Evolutionary conservation across 148 eudicot species (phyloP), one percentile per base, ranked within the genome.

Genomic region (Camellia sinensis): DNA sequence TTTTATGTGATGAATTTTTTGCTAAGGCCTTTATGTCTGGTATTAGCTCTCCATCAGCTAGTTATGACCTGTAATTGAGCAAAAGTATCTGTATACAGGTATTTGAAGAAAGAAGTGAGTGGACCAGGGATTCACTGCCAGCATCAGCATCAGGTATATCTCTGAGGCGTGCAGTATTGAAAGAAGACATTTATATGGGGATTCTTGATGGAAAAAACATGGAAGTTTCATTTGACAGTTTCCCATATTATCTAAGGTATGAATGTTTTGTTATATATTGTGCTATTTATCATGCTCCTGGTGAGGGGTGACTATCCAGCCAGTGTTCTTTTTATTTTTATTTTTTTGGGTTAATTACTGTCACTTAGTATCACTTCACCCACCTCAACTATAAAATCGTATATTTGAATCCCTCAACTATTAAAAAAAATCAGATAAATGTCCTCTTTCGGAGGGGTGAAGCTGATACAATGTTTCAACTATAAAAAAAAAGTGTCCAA

Each of bases 191-290:
- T 48, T 84, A 73, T 75, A 84, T 92, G 17, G 86, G 83, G 57
- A 87, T 94, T 73, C 76, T 94, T 70, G 90, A 91, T 86, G 97
- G 97, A 50, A 88, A 86, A 72, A 80, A 90, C 19, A 73, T 90
- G 53, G 87, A 88, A 70, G 95, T 94, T 83, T 87, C 97, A 46
- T 94, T 94, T 81, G 95, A 92, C 64, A 85, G 88, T 65, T 94
- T 94, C 85, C 98, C 97, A 19, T 94, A 94, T 87, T 94, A 92
- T 82, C 79, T 92, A 73, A 94, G 98, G 98, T 94, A 62, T 77
- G 80, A 21, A 50, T 44, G 7, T 56, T 65, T 71, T 29, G 21
- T 29, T 52, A 6, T 59, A n/a, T 64, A 15, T 8, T 0, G 11
- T 65, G 15, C 17, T 70, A 76, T 57, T 29, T 54, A 19, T 79